Conservation (phyloP, 2,329 filamentous ascomycete genomes). For the Talaromyces pinophilus region DNA sequence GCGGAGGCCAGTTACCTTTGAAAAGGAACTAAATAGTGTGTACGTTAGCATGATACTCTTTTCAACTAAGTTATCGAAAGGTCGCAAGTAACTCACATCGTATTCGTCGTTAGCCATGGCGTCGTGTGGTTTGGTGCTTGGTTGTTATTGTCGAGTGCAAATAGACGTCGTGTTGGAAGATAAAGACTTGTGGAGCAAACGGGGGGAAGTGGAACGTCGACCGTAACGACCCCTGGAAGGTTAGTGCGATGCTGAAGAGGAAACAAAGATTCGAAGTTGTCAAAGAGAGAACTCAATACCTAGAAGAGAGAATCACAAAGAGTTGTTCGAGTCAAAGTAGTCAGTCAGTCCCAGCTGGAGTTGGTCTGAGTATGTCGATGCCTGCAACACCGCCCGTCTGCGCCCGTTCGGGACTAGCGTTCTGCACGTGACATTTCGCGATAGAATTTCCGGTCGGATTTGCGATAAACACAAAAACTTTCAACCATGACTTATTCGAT, state of each 20-base stretch:
- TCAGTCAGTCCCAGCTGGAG: not conserved
- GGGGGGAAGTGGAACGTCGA: conserved; percentile 21
- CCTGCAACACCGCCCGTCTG: conserved; percentile 6
- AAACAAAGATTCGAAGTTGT: not conserved
- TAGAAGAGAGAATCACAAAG: conserved; percentile 10
- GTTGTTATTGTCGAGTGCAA: conserved; percentile 17
- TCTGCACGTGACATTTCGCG: conserved; percentile 14
- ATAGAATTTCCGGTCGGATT: conserved; percentile 13
- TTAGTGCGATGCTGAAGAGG: not conserved
- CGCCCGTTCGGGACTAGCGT: conserved; percentile 15
- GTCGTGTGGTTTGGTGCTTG: conserved; percentile 18
- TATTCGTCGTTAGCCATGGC: conserved; percentile 99
- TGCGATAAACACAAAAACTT: not conserved
- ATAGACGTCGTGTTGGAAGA: conserved; percentile 16
- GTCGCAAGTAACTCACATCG: conserved; percentile 69
- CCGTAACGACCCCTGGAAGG: conserved; percentile 3
- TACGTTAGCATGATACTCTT: not conserved
- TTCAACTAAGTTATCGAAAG: not conserved
- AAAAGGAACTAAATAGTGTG: conserved; percentile 82
- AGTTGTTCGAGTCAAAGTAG: conserved; percentile 4
- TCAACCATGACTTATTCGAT: not conserved
- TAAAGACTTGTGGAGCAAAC: conserved; percentile 18
- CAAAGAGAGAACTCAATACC: not conserved
- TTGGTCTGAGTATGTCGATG: conserved; percentile 9
- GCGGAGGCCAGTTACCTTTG: conserved; percentile 64